These are phyloP conservation scores for Rheum nobile DNA, from an alignment of 148 eudicot species.

Conservation along the genomic window DNA sequence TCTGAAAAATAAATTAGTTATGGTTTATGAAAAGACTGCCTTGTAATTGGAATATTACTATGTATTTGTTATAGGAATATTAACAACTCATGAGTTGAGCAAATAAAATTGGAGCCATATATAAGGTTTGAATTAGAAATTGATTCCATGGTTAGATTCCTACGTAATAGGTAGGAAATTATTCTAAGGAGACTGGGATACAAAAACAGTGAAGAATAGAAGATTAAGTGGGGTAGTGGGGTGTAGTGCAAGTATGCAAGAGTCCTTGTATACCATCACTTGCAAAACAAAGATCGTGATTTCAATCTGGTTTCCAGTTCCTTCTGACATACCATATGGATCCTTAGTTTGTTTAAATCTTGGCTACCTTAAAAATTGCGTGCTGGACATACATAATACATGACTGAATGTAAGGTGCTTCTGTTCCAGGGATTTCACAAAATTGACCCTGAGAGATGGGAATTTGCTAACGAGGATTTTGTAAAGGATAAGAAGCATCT, in stretches of 20 bases:
- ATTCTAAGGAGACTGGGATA: neutral
- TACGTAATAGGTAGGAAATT: neutral
- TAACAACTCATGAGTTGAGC: neutral
- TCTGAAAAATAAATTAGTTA: neutral
- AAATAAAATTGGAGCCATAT: neutral
- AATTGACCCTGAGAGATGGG: conserved; percentile 94
- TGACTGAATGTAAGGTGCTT: neutral
- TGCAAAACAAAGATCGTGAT: neutral
- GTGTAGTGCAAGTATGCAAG: neutral
- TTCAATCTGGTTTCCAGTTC: neutral
- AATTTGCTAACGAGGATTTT: conserved; percentile 85
- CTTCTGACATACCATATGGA: neutral
- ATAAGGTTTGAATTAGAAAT: neutral
- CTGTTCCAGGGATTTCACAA: conserved; percentile 75
- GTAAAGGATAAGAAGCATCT: conserved; percentile 72
- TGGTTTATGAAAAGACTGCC: neutral
- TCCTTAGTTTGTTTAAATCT: neutral
- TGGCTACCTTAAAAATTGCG: neutral
- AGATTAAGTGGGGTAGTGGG: neutral
- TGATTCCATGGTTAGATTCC: neutral
- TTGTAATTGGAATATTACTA: neutral
- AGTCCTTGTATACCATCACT: neutral
- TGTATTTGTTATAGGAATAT: neutral
- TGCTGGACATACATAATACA: neutral
- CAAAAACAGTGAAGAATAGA: neutral